A percentile compares a stretch with the other conserved stretches of the same genome.
These are phyloP conservation scores for Metschnikowia gelsemii DNA, from an alignment of 805 yeast species.

Conservation along the genomic window DNA sequence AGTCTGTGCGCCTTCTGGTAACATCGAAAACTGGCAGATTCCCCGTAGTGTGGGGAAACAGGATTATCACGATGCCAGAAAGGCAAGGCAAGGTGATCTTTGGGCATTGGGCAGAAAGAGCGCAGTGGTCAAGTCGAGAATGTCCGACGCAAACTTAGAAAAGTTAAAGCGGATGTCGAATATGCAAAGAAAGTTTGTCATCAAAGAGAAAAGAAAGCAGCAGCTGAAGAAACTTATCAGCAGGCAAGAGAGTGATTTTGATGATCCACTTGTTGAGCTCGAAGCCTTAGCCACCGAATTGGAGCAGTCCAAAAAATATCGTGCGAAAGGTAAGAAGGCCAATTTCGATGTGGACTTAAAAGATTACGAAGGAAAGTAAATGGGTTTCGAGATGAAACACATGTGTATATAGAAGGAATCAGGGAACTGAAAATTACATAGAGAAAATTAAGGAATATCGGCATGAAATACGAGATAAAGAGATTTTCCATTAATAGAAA, in stretches of 20 bases:
- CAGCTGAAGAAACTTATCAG: constrained; percentile 20
- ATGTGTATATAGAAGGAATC: neutral
- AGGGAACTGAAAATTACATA: too few relatives aligned
- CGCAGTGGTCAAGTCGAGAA: constrained; percentile 29
- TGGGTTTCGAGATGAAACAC: neutral
- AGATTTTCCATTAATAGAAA: too few relatives aligned
- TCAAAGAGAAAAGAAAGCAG: constrained; percentile 21
- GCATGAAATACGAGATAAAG: neutral
- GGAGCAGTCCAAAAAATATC: constrained; percentile 35
- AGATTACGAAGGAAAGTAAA: constrained; percentile 18
- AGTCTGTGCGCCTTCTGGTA: constrained; percentile 77
- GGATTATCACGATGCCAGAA: constrained; percentile 86
- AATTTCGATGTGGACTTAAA: constrained; percentile 24
- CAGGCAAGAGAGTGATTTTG: constrained; percentile 16
- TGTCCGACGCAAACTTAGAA: constrained; percentile 32
- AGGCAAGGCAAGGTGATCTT: constrained; percentile 76
- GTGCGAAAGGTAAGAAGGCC: constrained; percentile 31
- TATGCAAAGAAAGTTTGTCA: constrained; percentile 37
- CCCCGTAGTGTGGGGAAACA: constrained; percentile 74
- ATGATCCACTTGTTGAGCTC: constrained; percentile 18
- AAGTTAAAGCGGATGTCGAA: constrained; percentile 37
- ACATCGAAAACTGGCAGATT: constrained; percentile 82
- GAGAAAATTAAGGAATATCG: too few relatives aligned
- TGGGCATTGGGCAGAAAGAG: constrained; percentile 62
- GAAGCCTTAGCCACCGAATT: constrained; percentile 26